Evolutionary conservation across 345 rosid species (phyloP).

Genomic region (Eucalyptus albens): DNA sequence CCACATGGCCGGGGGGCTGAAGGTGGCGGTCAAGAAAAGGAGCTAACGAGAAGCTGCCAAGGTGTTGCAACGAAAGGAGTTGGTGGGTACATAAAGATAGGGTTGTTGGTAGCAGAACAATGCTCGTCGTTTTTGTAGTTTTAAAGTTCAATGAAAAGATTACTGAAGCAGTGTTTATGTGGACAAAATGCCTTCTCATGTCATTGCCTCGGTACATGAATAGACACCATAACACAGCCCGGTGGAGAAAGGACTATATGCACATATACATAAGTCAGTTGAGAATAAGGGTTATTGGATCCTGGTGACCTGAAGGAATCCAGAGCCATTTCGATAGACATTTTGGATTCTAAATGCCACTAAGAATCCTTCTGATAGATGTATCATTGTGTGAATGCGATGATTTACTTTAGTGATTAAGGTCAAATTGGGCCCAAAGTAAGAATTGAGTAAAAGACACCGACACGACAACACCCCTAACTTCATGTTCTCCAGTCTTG

Average conservation of each 20-base stretch:
- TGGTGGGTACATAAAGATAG: background rate
- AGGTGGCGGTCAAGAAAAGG: conserved; percentile 7
- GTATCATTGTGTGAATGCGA: background rate
- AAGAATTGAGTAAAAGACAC: background rate
- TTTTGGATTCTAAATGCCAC: background rate
- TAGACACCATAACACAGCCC: background rate
- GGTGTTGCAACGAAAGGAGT: background rate
- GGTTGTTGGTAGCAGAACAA: background rate
- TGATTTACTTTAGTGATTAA: background rate
- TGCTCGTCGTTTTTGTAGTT: background rate
- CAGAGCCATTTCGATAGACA: background rate
- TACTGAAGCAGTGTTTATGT: background rate
- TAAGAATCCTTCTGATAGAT: background rate
- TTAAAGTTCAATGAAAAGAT: background rate
- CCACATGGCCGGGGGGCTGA: conserved; percentile 34
- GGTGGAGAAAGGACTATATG: background rate
- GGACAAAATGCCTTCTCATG: background rate
- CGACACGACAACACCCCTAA: background rate
- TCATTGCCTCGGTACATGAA: background rate
- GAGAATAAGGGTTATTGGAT: background rate
- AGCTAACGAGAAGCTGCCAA: background rate
- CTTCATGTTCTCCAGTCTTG: background rate
- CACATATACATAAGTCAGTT: background rate
- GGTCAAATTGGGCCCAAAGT: background rate
- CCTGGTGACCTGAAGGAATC: background rate